Conservation (phyloP, 108 stramenopile genomes). For the Discostella pseudostelligera region DNA sequence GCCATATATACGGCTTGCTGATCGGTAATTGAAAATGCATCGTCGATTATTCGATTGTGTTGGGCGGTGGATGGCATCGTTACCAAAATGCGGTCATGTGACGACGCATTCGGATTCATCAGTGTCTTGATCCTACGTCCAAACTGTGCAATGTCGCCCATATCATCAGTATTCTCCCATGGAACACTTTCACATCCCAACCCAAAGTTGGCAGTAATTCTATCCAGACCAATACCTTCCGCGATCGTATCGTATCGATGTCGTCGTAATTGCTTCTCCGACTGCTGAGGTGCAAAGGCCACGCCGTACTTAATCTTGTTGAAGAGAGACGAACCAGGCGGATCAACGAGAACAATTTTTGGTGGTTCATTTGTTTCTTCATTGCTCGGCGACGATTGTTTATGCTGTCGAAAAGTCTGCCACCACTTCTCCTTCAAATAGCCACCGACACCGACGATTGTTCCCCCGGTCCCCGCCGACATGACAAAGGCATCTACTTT, state of each 20-base stretch:
- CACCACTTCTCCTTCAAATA: slow-evolving; percentile 69
- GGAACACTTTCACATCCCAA: slow-evolving; percentile 47
- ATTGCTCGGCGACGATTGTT: not conserved
- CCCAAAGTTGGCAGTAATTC: slow-evolving; percentile 89
- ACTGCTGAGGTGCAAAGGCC: slow-evolving; percentile 85
- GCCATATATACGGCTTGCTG: slow-evolving; percentile 96
- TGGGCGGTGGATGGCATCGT: not conserved
- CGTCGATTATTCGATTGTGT: slow-evolving; percentile 58
- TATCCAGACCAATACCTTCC: slow-evolving; percentile 96
- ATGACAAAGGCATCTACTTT: slow-evolving; percentile 92
- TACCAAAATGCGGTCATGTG: not conserved
- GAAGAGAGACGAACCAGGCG: slow-evolving; percentile 88
- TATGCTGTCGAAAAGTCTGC: slow-evolving; percentile 4
- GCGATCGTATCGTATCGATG: slow-evolving; percentile 96
- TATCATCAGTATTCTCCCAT: slow-evolving; percentile 6
- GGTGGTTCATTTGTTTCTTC: slow-evolving; percentile 14
- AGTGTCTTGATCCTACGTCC: slow-evolving; percentile 2
- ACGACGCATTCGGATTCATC: slow-evolving; percentile 2
- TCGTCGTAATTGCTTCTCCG: slow-evolving; percentile 69
- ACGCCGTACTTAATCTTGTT: slow-evolving; percentile 89
- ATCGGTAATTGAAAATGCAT: slow-evolving; percentile 70
- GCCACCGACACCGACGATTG: slow-evolving; percentile 87
- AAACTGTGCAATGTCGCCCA: too few species aligned
- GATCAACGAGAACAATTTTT: slow-evolving; percentile 86
- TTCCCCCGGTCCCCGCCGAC: slow-evolving; percentile 96